Evolutionary conservation across 176 grass and related monocot species (phyloP), one percentile per base, ranked within the genome.

Genomic region (Calamus simplicifolius): DNA sequence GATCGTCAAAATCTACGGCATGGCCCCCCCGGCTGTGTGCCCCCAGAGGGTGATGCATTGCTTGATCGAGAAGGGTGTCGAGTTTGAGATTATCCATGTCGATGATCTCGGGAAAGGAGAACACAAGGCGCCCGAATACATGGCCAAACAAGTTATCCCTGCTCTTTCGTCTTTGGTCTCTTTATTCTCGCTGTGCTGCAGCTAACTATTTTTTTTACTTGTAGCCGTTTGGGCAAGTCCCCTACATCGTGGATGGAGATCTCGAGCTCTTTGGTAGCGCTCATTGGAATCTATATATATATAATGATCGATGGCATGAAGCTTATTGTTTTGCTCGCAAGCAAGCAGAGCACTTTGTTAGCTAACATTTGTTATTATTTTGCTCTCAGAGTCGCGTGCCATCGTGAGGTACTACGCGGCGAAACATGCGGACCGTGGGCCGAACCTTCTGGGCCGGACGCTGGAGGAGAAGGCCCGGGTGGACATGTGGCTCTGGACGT

Each of bases 161-260:
- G 3, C 49, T 18, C 8, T 4, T 54, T 29, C 12, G 10, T 54
- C 18, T 21, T 2, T 35, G 13, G 0, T 15, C 25, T 21, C 29
- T 26, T 38, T 52, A 30, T 10, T 8, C 19, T 17, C 5, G 16
- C 15, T 38, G 3, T 68, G 35, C 31, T 15, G 15, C n/a, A 6
- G 4, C 8, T 48, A 28, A 21, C 4, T 15, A 0, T 4, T 27
- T 35, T 10, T 6, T 7, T 52, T 52, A 27, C 38, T 51, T 52
- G 3, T 18, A 72, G 69, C 69, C 69, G 0, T 72, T 72, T 58
- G 69, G 69, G n/a, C 58, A 72, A 5, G 69, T 72, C 4, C 69
- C 69, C 43, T 72, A 54, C 48, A 35, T 72, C 8, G 49, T 51
- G 12, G 69, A 72, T 10, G 69, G 58, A 30, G 69, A 62, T 5